Conservation (phyloP, 805 yeast genomes). For the Kodamaea restingae region DNA sequence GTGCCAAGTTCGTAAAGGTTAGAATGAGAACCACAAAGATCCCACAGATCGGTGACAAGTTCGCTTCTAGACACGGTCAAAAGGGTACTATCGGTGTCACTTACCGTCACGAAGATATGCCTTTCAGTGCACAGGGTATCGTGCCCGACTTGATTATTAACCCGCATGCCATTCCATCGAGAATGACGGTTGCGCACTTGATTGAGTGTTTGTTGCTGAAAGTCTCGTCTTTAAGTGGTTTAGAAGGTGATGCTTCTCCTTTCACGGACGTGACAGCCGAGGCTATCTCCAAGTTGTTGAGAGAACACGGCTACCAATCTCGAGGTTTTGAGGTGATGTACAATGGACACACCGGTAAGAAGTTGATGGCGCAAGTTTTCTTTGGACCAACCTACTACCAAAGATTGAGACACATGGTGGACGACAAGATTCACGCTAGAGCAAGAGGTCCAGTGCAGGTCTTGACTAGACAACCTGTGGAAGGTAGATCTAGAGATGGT, state of each 20-base stretch:
- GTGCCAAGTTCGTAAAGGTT: conserved; percentile 94
- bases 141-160: conserved; percentile 97
- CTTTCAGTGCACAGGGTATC: conserved; percentile 90
- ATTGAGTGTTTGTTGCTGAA: conserved; percentile 95
- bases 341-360: conserved; percentile 98
- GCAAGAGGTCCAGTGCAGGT: conserved; percentile 99
- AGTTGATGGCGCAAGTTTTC: conserved; percentile 96
- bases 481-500: conserved; percentile 99
- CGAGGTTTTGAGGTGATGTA: conserved; percentile 99
- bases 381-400: conserved; percentile 99
- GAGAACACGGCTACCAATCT: conserved; percentile 96
- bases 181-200: conserved; percentile 99
- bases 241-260: conserved; percentile 99
- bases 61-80: conserved; percentile 99
- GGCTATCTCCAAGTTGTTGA: conserved; percentile 84
- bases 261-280: conserved; percentile 98
- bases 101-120: conserved; percentile 98
- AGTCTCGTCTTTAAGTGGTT: conserved; percentile 90
- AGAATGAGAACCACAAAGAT: conserved; percentile 98
- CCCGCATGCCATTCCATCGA: conserved; percentile 99
- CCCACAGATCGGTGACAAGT: conserved; percentile 99
- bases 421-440: conserved; percentile 97
- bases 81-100: conserved; percentile 99
- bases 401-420: conserved; percentile 98
- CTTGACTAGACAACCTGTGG: conserved; percentile 96